Base-by-base conservation (phyloP, 345 rosid genomes). In the Eucalyptus sp. region DNA sequence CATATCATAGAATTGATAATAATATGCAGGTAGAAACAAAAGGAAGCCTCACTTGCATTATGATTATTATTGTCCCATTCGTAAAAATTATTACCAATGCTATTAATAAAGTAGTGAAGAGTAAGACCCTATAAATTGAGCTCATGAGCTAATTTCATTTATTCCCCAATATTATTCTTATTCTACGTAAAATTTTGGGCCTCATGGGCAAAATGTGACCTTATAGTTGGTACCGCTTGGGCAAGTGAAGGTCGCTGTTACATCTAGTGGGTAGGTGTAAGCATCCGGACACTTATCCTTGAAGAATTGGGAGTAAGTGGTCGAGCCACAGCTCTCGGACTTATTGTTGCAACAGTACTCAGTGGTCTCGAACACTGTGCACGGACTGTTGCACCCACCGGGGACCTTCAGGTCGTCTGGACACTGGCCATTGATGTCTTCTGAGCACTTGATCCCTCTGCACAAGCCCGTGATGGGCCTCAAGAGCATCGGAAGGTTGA, bases 241-340 rank as follows among this genome's bases (percentile, higher is more conserved):
- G 48, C 93, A 90, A 24, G 93, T 91, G 79, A 92, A 92, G 2
- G 87, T 44, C 10, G 44, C 89, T 88, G 5, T 90, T 22, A 89
- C 90, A 54, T 92, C 91, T 60, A 85, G 87, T 43, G 92, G 93
- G 50, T 91, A 92, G 25, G 89, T 91, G n/a, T 83, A 91, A 87
- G 91, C 91, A 81, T 88, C 87, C 3, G 79, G 88, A 46, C 91
- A 91, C 51, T 90, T 31, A 3, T 86, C 86, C 89, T 88, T 90
- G 80, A 90, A 91, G 83, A 87, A 92, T 41, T 58, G 86, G 0
- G 92, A 91, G 50, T 7, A 89, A 20, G 37, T 27, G 5, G 90
- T 90, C 12, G 91, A 71, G 11, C 51, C 50, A 86, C 87, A 90
- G 60, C 7, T 87, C 9, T 89, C 91, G 2, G 41, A 16, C 25